phyloP scores from a whole-genome alignment of 371 early-diverging fungal genomes.

The Mycotypha africana region DNA sequence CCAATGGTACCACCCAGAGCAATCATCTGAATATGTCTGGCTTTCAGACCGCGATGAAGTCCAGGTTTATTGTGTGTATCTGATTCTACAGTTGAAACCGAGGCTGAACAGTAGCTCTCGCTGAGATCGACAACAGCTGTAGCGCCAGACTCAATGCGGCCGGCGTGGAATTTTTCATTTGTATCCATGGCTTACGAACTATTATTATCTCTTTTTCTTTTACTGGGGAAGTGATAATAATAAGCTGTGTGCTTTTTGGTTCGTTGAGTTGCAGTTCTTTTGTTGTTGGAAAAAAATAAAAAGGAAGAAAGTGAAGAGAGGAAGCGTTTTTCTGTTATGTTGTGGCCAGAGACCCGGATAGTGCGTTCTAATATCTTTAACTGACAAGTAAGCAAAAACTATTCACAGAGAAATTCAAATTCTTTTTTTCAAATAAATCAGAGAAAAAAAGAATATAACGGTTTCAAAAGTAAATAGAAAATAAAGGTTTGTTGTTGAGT shows the following conservation, averaged over 20 bases:
- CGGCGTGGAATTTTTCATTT: too few relatives aligned
- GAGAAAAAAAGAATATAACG: too few relatives aligned
- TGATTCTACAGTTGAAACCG: constrained; percentile 8
- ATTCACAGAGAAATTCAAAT: too few relatives aligned
- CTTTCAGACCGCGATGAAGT: constrained; percentile 41
- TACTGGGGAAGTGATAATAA: too few relatives aligned
- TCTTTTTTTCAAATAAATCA: too few relatives aligned
- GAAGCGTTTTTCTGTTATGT: constrained; percentile 9
- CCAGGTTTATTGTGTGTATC: constrained; percentile 7
- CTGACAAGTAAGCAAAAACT: neutral
- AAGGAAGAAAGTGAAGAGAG: neutral
- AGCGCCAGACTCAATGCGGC: constrained; percentile 7
- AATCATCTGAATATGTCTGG: constrained; percentile 62
- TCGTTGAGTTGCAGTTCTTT: neutral
- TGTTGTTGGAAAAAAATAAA: neutral
- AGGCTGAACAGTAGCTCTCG: constrained; percentile 4
- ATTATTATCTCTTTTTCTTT: too few relatives aligned
- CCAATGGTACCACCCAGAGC: constrained; percentile 61
- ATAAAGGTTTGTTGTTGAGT: too few relatives aligned
- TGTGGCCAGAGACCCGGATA: constrained; percentile 50
- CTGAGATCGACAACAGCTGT: constrained; percentile 20
- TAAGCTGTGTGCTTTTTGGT: too few relatives aligned
- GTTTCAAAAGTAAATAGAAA: too few relatives aligned
- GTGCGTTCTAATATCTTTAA: too few relatives aligned
- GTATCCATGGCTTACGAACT: constrained; percentile 1